Base-by-base conservation (phyloP, 1,139 yeast genomes). In the Suhomyces terraborum region DNA sequence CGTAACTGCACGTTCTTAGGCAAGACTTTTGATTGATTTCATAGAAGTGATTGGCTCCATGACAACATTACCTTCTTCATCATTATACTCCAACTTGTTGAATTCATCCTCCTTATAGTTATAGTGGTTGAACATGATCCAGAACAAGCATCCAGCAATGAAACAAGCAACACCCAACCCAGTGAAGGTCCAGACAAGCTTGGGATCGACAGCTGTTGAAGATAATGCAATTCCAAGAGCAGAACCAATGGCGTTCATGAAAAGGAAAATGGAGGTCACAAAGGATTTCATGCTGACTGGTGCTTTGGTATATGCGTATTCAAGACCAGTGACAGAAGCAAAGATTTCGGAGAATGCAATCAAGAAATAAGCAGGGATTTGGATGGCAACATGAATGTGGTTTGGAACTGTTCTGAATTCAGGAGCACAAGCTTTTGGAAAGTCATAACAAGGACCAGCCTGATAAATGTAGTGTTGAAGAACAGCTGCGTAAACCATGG, bases 301-400 rank as follows among this genome's bases (percentile, higher is more conserved):
- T 2, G 59, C 59, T 47, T 53, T 53, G 20, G 59, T 54, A 48
- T 54, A 54, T 2, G 59, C 59, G 36, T 54, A 54, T 34, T 54
- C 59, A 47, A 53, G 50, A 21, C 59, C 59, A 13, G 59, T 53
- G 32, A 53, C 45, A 22, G 57, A 53, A 17, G 58, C 58, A 42
- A 53, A 50, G 27, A 55, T 54, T 40, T 55, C 59, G 7, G 58
- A 52, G 28, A 53, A 45, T 25, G 52, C 58, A 44, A 53, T 50
- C 43, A 55, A 47, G 17, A 51, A 40, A 40, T 55, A 55, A 1
- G 57, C 56, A 3, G 59, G 58, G 7, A 50, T 46, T 35, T 55
- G 58, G 27, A 49, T 45, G 20, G 59, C 59, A 37, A 54, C 49
- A 40, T 54, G 59, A 14, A 55, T 40, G 17, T 40, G 52, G 42